phyloP scores from a whole-genome alignment of 2,329 filamentous ascomycete genomes.

The Alternaria consortialis region DNA sequence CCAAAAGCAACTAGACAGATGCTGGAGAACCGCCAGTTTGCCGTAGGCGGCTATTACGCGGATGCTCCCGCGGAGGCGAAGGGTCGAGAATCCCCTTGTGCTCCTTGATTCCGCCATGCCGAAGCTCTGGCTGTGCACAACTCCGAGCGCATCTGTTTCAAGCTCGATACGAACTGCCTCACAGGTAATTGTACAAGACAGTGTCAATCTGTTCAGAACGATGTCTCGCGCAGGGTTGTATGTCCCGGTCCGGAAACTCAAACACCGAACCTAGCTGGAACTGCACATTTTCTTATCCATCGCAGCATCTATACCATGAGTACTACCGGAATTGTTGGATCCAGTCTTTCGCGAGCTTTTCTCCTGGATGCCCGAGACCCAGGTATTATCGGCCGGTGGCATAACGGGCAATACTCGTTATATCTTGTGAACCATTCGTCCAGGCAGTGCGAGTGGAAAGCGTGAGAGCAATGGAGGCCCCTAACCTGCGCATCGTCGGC shows the following conservation, averaged over 20 bases:
- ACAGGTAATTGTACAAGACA: background rate
- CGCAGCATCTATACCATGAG: constrained; percentile 32
- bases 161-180: background rate
- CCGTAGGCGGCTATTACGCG: background rate
- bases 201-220: background rate
- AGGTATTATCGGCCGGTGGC: constrained; percentile 49
- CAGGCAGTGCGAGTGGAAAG: constrained; percentile 49
- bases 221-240: background rate
- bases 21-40: background rate
- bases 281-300: background rate
- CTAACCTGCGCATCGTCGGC: constrained; percentile 45
- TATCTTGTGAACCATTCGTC: constrained; percentile 51
- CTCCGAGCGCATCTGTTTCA: background rate
- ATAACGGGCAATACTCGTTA: constrained; percentile 52
- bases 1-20: background rate
- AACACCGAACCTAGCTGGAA: background rate
- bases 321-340: constrained; percentile 27
- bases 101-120: background rate
- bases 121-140: background rate
- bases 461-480: constrained; percentile 47
- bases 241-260: background rate
- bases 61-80: background rate
- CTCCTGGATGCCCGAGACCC: constrained; percentile 22
- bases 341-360: constrained; percentile 14
- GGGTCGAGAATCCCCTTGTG: background rate